Evolutionary conservation across 1,139 yeast genomes (phyloP).

Genomic region (Candida tropicalis): DNA sequence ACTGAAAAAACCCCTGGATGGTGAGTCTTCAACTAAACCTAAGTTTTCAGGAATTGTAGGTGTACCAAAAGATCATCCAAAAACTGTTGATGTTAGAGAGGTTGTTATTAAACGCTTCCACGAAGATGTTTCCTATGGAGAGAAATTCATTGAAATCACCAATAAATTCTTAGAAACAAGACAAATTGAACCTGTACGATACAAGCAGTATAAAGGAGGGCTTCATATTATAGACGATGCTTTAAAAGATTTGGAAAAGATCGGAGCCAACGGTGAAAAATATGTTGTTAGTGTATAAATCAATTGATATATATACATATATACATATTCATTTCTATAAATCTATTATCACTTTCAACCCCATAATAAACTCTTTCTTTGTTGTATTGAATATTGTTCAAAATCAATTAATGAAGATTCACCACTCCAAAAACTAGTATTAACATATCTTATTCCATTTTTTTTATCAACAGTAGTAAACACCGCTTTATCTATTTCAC

Average conservation of each 20-base stretch:
- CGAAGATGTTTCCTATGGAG: slow-evolving; percentile 42
- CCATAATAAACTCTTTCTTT: slow-evolving; percentile 18
- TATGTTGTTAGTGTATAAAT: slow-evolving; percentile 31
- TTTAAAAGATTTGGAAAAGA: slow-evolving; percentile 36
- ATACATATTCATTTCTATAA: background rate
- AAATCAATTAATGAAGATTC: slow-evolving; percentile 33
- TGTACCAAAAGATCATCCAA: slow-evolving; percentile 29
- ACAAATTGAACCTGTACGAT: slow-evolving; percentile 33
- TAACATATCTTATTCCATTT: background rate
- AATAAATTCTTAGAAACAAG: slow-evolving; percentile 28
- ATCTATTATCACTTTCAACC: slow-evolving; percentile 5
- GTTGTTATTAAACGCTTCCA: slow-evolving; percentile 46
- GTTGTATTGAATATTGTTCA: slow-evolving; percentile 31
- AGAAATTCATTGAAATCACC: slow-evolving; percentile 34
- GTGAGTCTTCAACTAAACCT: slow-evolving; percentile 11
- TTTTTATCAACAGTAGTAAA: slow-evolving; percentile 8
- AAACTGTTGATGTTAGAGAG: slow-evolving; percentile 26
- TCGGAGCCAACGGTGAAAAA: slow-evolving; percentile 47
- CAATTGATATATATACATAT: background rate
- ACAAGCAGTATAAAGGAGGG: slow-evolving; percentile 37
- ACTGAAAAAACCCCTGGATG: background rate
- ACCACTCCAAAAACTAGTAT: slow-evolving; percentile 29
- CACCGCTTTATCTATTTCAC: slow-evolving; percentile 7
- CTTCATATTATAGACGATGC: slow-evolving; percentile 36
- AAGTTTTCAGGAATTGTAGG: slow-evolving; percentile 44